Base-by-base conservation (phyloP, 495 filamentous ascomycete genomes). In the Neurospora sp. region DNA sequence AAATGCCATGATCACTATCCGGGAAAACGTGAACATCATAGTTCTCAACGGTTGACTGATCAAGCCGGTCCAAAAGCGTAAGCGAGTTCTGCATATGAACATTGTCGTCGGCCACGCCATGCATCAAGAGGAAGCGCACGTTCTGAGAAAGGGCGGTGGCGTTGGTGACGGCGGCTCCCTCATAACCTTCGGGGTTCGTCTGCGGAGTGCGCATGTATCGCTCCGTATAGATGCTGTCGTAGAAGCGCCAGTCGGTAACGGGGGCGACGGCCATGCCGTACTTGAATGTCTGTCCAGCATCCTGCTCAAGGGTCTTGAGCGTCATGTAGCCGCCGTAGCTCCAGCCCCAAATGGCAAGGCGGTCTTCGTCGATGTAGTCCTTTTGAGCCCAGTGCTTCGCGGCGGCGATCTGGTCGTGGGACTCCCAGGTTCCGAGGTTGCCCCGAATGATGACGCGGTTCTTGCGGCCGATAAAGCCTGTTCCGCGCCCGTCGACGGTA, bases 231-330 rank as follows among this genome's bases (percentile, higher is more conserved):
- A 98, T 92, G 35, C 92, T 94, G 79, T 98, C 94, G 80, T 98
- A 98, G 79, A 91, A 96, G 61, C 91, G 86, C 96, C 96, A 99
- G 80, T 99, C 94, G 1, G 96, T 99, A 14, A 99, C 96, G 10
- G 96, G 96, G 4, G 96, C 96, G 35, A 99, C 96, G 14, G 96
- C 94, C 93, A 99, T 97, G 39, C 96, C 96, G 78, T 98, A 99
- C 41, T 88, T 89, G 83, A 98, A 99, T 0, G 94, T 98, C 76
- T 88, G 77, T 7, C 96, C 96, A 2, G 87, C 96, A 81, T 99
- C 96, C 74, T 89, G 86, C 82, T 99, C 96, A 3, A 99, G 87
- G 4, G 93, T 94, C 84, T 99, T 99, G 71, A 99, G 84, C n/a
- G 96, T 93, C 89, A 93, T 94, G 85, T 97, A 99, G 20, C 96